These are phyloP conservation scores for Buddleja alternifolia DNA, from an alignment of 257 asterid species.

Conservation along the genomic window DNA sequence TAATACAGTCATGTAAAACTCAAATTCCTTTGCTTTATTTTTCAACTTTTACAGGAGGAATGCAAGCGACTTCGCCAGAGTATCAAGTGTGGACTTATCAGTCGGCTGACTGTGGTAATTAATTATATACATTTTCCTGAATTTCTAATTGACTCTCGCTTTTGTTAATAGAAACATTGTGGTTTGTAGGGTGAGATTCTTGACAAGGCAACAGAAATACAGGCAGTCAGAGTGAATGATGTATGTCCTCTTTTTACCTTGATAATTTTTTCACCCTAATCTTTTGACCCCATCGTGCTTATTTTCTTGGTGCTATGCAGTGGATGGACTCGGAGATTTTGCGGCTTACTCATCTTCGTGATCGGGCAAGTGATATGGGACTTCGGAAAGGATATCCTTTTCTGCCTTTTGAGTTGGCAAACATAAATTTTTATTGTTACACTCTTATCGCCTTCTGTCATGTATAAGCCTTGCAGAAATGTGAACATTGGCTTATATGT, in stretches of 20 bases:
- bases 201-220: conserved; percentile 94
- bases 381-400: conserved; percentile 98
- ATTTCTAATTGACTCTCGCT: neutral
- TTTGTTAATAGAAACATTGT: conserved; percentile 24
- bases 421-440: neutral
- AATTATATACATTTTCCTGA: conserved; percentile 30
- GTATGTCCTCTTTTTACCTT: conserved; percentile 49
- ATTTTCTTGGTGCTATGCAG: conserved; percentile 50
- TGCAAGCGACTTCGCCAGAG: conserved; percentile 99
- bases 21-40: neutral
- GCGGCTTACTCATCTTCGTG: conserved; percentile 97
- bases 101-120: conserved; percentile 92
- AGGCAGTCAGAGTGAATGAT: conserved; percentile 86
- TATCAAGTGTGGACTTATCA: conserved; percentile 90
- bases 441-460: neutral
- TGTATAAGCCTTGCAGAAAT: neutral
- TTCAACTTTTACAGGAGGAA: conserved; percentile 73
- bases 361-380: conserved; percentile 97
- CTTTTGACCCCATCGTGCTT: conserved; percentile 2
- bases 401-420: conserved; percentile 16
- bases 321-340: conserved; percentile 91
- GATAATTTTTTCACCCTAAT: neutral
- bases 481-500: conserved; percentile 3
- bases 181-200: conserved; percentile 89
- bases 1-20: neutral